Percentiles rank a stretch among this genome's conserved stretches.
Conservation (phyloP, 345 rosid genomes). For the Rhodamnia rubescens region DNA sequence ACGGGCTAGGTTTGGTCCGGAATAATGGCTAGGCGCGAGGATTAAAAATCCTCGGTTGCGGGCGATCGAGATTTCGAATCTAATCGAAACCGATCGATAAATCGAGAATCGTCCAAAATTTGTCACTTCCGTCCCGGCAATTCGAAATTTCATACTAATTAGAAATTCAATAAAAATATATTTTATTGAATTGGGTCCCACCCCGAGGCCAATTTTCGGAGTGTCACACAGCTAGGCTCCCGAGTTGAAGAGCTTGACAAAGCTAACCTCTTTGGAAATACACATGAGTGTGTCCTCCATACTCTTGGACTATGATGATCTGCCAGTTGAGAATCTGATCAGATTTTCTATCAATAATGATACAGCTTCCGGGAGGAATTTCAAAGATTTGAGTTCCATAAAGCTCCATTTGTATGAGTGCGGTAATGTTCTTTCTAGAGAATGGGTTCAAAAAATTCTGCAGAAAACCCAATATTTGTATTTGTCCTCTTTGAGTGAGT, state of each 20-base stretch:
- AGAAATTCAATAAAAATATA: too few relatives aligned
- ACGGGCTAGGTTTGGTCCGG: too few relatives aligned
- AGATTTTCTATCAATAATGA: not conserved
- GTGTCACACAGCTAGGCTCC: not conserved
- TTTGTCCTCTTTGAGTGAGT: not conserved
- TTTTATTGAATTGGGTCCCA: too few relatives aligned
- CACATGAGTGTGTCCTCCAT: not conserved
- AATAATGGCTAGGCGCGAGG: too few relatives aligned
- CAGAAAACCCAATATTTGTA: not conserved
- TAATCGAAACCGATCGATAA: too few relatives aligned
- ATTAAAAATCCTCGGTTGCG: too few relatives aligned
- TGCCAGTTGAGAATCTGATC: not conserved
- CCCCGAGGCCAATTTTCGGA: too few relatives aligned
- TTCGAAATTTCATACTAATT: too few relatives aligned
- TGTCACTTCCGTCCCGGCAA: too few relatives aligned
- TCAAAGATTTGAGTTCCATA: not conserved
- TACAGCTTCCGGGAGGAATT: too few relatives aligned
- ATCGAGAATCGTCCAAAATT: too few relatives aligned
- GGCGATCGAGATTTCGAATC: too few relatives aligned
- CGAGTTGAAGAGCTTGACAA: not conserved
- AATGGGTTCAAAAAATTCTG: not conserved
- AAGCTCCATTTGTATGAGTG: not conserved
- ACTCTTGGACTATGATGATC: not conserved
- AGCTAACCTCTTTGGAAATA: not conserved
- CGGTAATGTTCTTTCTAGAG: not conserved